Evolutionary conservation across 139 green algal genomes (phyloP), one percentile per base, ranked within the genome.

Genomic region (Micromonas commoda): DNA sequence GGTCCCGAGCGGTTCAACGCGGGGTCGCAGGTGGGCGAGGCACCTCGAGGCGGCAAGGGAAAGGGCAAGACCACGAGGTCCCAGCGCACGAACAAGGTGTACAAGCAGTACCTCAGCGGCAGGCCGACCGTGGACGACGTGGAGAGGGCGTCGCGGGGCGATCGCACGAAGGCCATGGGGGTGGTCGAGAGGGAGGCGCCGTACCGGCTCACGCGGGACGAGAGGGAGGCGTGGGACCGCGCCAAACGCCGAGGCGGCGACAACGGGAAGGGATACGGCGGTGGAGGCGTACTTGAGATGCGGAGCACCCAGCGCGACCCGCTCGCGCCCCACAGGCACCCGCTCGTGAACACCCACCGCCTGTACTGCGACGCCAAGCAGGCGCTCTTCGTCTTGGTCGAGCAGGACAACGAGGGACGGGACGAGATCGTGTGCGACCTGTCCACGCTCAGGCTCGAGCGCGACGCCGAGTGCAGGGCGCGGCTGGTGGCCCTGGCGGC

Each of bases 131-230:
- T 71, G n/a, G 64, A 71, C 29, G 64, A 71, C 29, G 64, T 71
- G 4, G 64, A 71, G n/a, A 26, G 64, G 3, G 64, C 64, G 28
- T 71, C 64, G 64, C 32, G 64, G 45, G 64, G 64, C 21, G 64
- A 71, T 38, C 4, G 16, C 28, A 71, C 64, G n/a, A 71, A 71
- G 64, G 24, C 29, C 28, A 71, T 71, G 64, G 64, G 64, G 28
- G 64, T 71, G 4, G 64, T 71, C 26, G 64, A 71, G 29, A 26
- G 64, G 28, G 64, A 71, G 64, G 64, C 64, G 64, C 64, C 64
- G 29, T 71, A 71, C 16, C 32, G 64, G 3, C 33, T 71, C 28
- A 71, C 64, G 64, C 24, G 64, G 64, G 64, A 71, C 64, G 64
- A 71, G 28, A 26, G 64, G 4, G 28, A 71, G 64, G 64, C 64